Percentiles rank a stretch among this genome's conserved stretches.
phyloP scores from a whole-genome alignment of 139 green algal genomes.

The Asterochloris erici region DNA sequence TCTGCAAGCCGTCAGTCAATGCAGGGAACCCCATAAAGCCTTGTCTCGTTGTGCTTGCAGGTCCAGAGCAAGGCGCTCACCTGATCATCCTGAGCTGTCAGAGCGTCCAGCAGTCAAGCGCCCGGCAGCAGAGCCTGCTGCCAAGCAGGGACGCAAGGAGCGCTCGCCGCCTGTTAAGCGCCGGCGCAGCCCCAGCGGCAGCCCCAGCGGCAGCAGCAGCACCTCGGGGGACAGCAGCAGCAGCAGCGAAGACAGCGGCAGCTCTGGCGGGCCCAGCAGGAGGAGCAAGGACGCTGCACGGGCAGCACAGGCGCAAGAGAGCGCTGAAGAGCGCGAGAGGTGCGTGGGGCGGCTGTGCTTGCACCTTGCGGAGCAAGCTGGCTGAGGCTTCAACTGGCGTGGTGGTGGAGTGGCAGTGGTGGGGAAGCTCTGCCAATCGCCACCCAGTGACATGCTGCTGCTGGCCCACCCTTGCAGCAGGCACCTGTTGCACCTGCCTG shows the following conservation, averaged over 20 bases:
- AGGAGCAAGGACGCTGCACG: background rate
- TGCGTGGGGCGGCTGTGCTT: background rate
- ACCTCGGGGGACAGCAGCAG: background rate
- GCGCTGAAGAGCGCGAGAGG: background rate
- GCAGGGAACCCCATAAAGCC: too few relatives aligned
- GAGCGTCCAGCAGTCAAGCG: too few relatives aligned
- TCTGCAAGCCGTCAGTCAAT: too few relatives aligned
- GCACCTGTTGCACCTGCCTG: too few relatives aligned
- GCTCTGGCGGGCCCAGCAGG: background rate
- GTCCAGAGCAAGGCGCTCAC: too few relatives aligned
- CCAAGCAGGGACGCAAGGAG: background rate
- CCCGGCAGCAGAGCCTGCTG: background rate
- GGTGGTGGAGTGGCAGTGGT: background rate
- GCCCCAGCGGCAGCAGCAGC: constrained; percentile 11
- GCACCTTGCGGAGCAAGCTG: background rate
- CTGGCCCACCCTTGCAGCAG: too few relatives aligned
- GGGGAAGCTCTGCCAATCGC: background rate
- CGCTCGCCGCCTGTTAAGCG: background rate
- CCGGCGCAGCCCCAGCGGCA: background rate
- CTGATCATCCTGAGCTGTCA: too few relatives aligned
- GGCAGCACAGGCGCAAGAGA: background rate
- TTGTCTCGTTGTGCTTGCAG: too few relatives aligned
- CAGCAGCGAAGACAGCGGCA: constrained; percentile 6
- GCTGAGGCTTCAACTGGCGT: background rate
- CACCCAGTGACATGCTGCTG: too few relatives aligned